Evolutionary conservation across 163 green algal genomes (phyloP).

Genomic region (Trebouxia gelatinosa): DNA sequence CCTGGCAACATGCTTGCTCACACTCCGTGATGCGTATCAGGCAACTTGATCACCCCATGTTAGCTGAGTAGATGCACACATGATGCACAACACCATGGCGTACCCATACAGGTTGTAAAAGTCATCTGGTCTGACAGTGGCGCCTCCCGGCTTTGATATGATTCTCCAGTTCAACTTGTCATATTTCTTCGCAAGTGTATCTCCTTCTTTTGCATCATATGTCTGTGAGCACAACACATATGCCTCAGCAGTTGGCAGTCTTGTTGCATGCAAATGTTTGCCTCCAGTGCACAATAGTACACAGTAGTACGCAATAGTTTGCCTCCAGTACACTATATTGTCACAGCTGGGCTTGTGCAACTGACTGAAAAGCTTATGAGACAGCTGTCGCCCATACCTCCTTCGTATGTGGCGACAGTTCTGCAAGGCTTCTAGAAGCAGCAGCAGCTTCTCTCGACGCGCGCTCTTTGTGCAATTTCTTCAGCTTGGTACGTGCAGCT

Average conservation of each 20-base stretch:
- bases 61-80: no score
- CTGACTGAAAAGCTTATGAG: neutral
- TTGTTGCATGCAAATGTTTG: neutral
- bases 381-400: slow-evolving; percentile 28
- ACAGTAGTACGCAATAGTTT: neutral
- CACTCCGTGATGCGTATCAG: no score
- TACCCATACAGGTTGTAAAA: slow-evolving; percentile 83
- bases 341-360: neutral
- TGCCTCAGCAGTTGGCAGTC: neutral
- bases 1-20: slow-evolving; percentile 43
- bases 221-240: slow-evolving; percentile 31
- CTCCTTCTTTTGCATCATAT: slow-evolving; percentile 75
- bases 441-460: slow-evolving; percentile 43
- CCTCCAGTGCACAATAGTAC: neutral
- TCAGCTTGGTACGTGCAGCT: slow-evolving; percentile 69
- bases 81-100: no score
- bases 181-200: slow-evolving; percentile 63
- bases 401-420: slow-evolving; percentile 55
- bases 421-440: slow-evolving; percentile 32
- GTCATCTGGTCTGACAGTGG: slow-evolving; percentile 86
- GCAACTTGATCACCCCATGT: neutral
- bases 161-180: slow-evolving; percentile 90
- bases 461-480: slow-evolving; percentile 60
- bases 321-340: neutral
- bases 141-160: slow-evolving; percentile 87